Percentiles rank a stretch among this genome's conserved stretches.
These are phyloP conservation scores for Didymella segeticola DNA, from an alignment of 2,329 filamentous ascomycete species.

Conservation along the genomic window DNA sequence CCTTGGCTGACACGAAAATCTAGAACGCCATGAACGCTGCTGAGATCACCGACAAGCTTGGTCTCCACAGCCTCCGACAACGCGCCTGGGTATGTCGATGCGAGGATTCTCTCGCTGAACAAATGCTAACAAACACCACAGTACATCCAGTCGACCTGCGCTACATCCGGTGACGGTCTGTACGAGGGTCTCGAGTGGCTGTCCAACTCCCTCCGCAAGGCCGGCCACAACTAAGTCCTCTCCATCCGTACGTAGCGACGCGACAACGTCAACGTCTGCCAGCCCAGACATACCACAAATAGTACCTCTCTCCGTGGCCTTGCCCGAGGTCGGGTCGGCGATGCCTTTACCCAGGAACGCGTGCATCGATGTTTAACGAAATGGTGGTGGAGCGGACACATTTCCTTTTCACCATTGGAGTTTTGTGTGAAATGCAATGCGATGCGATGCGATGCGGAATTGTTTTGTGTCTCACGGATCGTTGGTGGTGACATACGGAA, in stretches of 20 bases:
- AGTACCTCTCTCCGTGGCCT: conserved; percentile 27
- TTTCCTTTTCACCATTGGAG: conserved; percentile 46
- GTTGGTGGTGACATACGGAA: conserved; percentile 40
- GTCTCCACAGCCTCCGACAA: conserved; percentile 97
- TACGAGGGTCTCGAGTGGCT: conserved; percentile 89
- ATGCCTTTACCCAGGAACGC: conserved; percentile 34
- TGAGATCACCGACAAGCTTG: conserved; percentile 99
- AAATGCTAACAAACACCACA: conserved; percentile 39
- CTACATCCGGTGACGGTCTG: conserved; percentile 98
- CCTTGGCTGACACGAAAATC: conserved; percentile 6
- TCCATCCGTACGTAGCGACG: conserved; percentile 30
- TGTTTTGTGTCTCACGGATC: conserved; percentile 43
- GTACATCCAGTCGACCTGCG: conserved; percentile 99
- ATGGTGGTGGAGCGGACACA: conserved; percentile 47
- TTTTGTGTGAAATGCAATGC: conserved; percentile 47
- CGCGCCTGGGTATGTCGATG: conserved; percentile 87
- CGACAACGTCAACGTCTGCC: conserved; percentile 42
- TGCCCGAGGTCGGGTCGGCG: conserved; percentile 17
- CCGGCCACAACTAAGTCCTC: conserved; percentile 54
- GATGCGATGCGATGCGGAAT: conserved; percentile 21
- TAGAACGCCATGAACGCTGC: conserved; percentile 99
- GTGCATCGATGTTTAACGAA: conserved; percentile 45
- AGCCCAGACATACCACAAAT: conserved; percentile 33
- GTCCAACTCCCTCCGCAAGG: conserved; percentile 63
- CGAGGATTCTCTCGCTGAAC: conserved; percentile 1